phyloP scores from a whole-genome alignment of 2,329 filamentous ascomycete genomes.

The Paradendryphiella salina region DNA sequence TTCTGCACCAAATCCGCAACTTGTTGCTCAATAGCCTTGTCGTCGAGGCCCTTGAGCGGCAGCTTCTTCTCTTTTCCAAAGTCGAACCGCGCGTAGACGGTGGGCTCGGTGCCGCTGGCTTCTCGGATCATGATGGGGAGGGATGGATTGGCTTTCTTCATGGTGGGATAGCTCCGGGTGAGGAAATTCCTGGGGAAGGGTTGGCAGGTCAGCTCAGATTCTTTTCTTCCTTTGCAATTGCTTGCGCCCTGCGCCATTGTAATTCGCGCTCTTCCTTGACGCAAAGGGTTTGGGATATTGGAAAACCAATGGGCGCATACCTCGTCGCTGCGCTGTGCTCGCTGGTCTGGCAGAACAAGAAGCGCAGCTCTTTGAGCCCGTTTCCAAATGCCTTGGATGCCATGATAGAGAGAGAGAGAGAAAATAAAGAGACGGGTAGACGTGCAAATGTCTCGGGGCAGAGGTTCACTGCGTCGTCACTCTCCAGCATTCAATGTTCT shows the following conservation, averaged over 20 bases:
- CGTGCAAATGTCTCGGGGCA: not conserved
- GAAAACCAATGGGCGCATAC: constrained; percentile 54
- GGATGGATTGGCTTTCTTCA: constrained; percentile 98
- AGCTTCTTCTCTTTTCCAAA: constrained; percentile 70
- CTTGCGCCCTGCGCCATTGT: not conserved
- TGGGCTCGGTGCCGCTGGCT: constrained; percentile 79
- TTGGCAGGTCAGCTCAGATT: constrained; percentile 8
- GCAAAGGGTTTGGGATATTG: not conserved
- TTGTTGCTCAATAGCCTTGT: constrained; percentile 71
- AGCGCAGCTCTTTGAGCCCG: constrained; percentile 90
- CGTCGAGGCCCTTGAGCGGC: constrained; percentile 66
- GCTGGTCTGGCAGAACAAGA: constrained; percentile 94
- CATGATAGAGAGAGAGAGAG: constrained; percentile 69
- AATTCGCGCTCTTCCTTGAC: constrained; percentile 1
- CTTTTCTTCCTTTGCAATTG: not conserved
- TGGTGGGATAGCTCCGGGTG: constrained; percentile 87
- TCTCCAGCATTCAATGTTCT: constrained; percentile 18
- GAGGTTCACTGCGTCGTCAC: constrained; percentile 12
- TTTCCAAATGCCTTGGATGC: constrained; percentile 86
- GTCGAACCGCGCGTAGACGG: constrained; percentile 88
- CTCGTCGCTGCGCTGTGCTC: constrained; percentile 86
- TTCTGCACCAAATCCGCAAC: constrained; percentile 64
- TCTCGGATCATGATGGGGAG: constrained; percentile 94
- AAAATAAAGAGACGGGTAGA: not conserved
- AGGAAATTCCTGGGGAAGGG: constrained; percentile 85